Evolutionary conservation across 2,329 filamentous ascomycete species (phyloP).

Genomic region (Tolypocladium nubicola): DNA sequence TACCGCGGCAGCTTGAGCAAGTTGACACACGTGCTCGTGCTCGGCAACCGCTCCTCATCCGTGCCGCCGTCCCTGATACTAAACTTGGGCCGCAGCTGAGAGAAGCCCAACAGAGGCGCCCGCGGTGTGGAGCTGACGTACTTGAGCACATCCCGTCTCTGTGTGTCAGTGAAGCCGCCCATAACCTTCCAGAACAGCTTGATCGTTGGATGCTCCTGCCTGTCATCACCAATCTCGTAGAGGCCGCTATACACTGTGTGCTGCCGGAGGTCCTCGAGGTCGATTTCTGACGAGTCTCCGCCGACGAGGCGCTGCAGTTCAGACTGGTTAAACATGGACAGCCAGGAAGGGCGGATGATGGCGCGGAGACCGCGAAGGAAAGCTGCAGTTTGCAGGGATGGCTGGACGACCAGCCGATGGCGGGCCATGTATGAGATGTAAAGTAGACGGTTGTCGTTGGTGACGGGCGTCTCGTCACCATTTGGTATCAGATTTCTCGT

Average conservation of each 20-base stretch:
- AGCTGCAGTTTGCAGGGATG: constrained; percentile 68
- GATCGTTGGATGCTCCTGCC: constrained; percentile 74
- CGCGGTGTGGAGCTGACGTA: constrained; percentile 92
- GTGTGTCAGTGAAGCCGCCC: constrained; percentile 60
- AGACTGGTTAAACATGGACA: constrained; percentile 96
- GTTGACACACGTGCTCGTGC: constrained; percentile 93
- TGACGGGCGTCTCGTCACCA: constrained; percentile 69
- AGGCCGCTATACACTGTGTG: constrained; percentile 84
- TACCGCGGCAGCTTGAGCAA: constrained; percentile 87
- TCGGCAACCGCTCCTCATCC: constrained; percentile 65
- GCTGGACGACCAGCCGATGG: constrained; percentile 75
- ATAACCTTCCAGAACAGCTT: constrained; percentile 88
- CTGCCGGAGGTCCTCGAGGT: constrained; percentile 72
- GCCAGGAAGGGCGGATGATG: constrained; percentile 87
- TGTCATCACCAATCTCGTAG: constrained; percentile 83
- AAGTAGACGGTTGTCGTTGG: constrained; percentile 83
- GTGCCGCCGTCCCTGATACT: constrained; percentile 68
- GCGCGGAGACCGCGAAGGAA: constrained; percentile 78
- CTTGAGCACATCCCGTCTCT: constrained; percentile 79
- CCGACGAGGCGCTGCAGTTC: constrained; percentile 91
- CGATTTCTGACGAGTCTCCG: constrained; percentile 75
- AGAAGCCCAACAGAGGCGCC: constrained; percentile 82
- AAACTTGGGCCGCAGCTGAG: constrained; percentile 74
- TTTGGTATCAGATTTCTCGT: constrained; percentile 67
- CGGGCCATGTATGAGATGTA: constrained; percentile 89